These are phyloP conservation scores for Paramecium sexaurelia DNA, from an alignment of 73 alveolate genomes.

Conservation along the genomic window DNA sequence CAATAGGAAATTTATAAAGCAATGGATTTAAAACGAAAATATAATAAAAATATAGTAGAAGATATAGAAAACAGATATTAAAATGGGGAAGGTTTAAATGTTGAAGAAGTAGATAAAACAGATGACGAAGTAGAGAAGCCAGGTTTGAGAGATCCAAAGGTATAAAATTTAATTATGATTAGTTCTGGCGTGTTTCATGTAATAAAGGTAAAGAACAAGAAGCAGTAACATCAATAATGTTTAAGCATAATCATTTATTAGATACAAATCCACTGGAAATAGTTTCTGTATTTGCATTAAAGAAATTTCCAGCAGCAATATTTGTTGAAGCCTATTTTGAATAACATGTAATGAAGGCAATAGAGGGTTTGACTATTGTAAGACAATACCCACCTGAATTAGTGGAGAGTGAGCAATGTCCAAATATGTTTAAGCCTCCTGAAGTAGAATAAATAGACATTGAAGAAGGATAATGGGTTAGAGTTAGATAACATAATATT, in stretches of 20 bases:
- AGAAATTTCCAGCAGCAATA: constrained; percentile 37
- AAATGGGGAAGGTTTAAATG: neutral
- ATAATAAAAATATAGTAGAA: neutral
- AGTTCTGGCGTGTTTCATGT: constrained; percentile 50
- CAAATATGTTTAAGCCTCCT: neutral
- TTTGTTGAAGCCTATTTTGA: constrained; percentile 41
- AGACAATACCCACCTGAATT: neutral
- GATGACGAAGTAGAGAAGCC: constrained; percentile 27
- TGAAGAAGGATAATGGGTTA: constrained; percentile 46
- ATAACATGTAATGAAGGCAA: constrained; percentile 17
- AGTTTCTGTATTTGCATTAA: neutral
- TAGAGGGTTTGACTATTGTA: neutral
- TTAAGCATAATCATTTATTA: neutral
- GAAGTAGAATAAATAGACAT: constrained; percentile 23
- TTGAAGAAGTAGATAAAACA: neutral
- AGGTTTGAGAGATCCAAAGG: constrained; percentile 29
- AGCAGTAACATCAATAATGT: constrained; percentile 33
- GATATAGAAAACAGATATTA: neutral
- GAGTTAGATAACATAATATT: neutral
- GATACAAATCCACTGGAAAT: constrained; percentile 19
- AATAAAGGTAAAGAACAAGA: constrained; percentile 37
- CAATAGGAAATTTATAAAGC: neutral
- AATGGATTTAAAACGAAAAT: neutral
- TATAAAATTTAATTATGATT: neutral
- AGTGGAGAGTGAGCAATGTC: neutral